Evolutionary conservation across 2,329 filamentous ascomycete genomes (phyloP).

Genomic region (Magnaporthales sp.): DNA sequence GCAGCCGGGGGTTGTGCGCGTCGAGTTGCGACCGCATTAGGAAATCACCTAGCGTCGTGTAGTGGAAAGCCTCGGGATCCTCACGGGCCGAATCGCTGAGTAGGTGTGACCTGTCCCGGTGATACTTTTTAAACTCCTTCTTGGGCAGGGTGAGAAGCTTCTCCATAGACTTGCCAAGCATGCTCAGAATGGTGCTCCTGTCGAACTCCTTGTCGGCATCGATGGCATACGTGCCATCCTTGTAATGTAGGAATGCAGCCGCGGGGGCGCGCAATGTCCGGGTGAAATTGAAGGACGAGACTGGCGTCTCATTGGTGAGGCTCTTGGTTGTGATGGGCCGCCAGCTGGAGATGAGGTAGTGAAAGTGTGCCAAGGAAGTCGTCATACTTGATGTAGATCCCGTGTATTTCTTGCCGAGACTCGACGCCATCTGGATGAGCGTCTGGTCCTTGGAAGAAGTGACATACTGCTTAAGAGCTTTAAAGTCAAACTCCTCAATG

Average conservation of each 20-base stretch:
- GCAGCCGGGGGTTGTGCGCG: conserved; percentile 75
- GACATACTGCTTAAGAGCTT: conserved; percentile 75
- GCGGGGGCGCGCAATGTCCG: conserved; percentile 62
- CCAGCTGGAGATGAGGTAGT: conserved; percentile 83
- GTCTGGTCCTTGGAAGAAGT: conserved; percentile 79
- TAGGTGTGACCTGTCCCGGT: conserved; percentile 56
- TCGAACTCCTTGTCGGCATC: conserved; percentile 94
- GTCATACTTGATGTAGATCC: conserved; percentile 99
- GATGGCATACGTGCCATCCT: conserved; percentile 83
- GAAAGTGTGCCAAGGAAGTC: conserved; percentile 76
- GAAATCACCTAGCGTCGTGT: conserved; percentile 77
- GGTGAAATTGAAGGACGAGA: conserved; percentile 60
- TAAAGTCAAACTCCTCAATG: conserved; percentile 84
- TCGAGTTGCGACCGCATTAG: conserved; percentile 94
- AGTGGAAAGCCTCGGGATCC: conserved; percentile 75
- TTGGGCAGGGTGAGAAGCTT: conserved; percentile 81
- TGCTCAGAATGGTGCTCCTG: conserved; percentile 74
- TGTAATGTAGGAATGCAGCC: conserved; percentile 73
- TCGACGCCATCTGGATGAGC: conserved; percentile 58
- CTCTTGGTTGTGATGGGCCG: conserved; percentile 62
- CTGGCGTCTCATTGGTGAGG: conserved; percentile 35
- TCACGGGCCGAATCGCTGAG: conserved; percentile 64
- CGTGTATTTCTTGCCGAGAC: conserved; percentile 69
- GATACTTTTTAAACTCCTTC: conserved; percentile 78
- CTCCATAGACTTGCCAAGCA: conserved; percentile 93